These are phyloP conservation scores for Aspergillus diversus DNA, from an alignment of 495 filamentous ascomycete genomes.

Conservation along the genomic window DNA sequence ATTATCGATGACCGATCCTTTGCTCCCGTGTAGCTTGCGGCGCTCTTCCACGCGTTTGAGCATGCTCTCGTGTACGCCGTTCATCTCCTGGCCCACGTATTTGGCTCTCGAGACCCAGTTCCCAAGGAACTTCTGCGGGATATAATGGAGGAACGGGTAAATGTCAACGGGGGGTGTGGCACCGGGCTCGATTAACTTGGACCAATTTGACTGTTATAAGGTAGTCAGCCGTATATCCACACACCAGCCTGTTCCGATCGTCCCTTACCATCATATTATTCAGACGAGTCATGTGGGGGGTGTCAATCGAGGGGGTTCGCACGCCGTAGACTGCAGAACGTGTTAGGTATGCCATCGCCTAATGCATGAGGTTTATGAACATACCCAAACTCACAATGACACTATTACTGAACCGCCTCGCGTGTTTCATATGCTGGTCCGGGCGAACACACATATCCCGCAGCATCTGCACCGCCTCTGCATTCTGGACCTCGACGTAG, in stretches of 20 bases:
- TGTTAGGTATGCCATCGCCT: no score
- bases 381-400: conserved; percentile 40
- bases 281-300: conserved; percentile 39
- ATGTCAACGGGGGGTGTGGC: conserved; percentile 56
- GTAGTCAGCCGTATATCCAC: no score
- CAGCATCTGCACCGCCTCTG: conserved; percentile 51
- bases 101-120: conserved; percentile 42
- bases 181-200: conserved; percentile 49
- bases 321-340: no score
- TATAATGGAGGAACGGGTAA: conserved; percentile 44
- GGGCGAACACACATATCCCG: conserved; percentile 44
- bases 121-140: conserved; percentile 46
- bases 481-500: conserved; percentile 43
- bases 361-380: no score
- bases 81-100: conserved; percentile 45
- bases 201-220: conserved; percentile 30
- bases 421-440: conserved; percentile 45
- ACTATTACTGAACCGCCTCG: conserved; percentile 51
- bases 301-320: conserved; percentile 31
- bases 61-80: conserved; percentile 36
- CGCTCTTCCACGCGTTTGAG: conserved; percentile 21
- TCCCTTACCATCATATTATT: conserved; percentile 48
- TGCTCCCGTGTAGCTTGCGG: conserved; percentile 16
- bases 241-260: no score
- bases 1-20: conserved; percentile 45